Evolutionary conservation across 2,329 filamentous ascomycete species (phyloP).

Genomic region (Venturia carpophila): DNA sequence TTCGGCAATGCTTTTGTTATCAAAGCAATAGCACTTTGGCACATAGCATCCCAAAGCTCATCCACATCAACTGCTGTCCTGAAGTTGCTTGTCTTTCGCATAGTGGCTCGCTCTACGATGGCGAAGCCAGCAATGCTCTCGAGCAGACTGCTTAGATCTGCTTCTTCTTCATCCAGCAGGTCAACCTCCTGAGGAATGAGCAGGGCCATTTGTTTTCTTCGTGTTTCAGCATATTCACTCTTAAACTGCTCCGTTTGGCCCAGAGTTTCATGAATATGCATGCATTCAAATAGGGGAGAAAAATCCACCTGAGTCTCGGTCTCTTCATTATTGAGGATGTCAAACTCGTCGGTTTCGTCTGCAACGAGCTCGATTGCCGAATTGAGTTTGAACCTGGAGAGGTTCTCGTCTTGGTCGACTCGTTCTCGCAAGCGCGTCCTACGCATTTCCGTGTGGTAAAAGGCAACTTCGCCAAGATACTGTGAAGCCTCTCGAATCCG

Average conservation of each 20-base stretch:
- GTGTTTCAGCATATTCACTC: constrained; percentile 82
- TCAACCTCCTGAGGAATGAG: constrained; percentile 70
- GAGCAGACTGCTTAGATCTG: constrained; percentile 77
- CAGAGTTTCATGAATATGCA: constrained; percentile 93
- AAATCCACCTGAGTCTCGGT: constrained; percentile 85
- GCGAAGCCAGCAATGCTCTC: constrained; percentile 95
- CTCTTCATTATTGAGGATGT: constrained; percentile 82
- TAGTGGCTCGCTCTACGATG: constrained; percentile 90
- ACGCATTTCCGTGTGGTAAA: constrained; percentile 89
- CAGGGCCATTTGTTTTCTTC: constrained; percentile 84
- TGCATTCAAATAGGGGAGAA: constrained; percentile 82
- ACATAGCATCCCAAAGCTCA: constrained; percentile 98
- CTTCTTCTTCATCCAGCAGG: constrained; percentile 72
- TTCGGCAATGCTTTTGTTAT: constrained; percentile 71
- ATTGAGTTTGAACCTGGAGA: constrained; percentile 83
- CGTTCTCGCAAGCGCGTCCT: constrained; percentile 76
- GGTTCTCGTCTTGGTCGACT: constrained; percentile 63
- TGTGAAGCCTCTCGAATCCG: constrained; percentile 93
- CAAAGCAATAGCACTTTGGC: constrained; percentile 72
- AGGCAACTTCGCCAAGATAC: constrained; percentile 89
- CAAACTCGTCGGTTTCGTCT: constrained; percentile 91
- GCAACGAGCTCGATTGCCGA: constrained; percentile 92
- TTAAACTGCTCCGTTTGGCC: constrained; percentile 89
- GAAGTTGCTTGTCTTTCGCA: constrained; percentile 76
- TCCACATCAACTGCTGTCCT: constrained; percentile 82